Percentiles rank a stretch among this genome's conserved stretches.
Conservation (phyloP, 805 yeast species). For the Saitoella complicata region DNA sequence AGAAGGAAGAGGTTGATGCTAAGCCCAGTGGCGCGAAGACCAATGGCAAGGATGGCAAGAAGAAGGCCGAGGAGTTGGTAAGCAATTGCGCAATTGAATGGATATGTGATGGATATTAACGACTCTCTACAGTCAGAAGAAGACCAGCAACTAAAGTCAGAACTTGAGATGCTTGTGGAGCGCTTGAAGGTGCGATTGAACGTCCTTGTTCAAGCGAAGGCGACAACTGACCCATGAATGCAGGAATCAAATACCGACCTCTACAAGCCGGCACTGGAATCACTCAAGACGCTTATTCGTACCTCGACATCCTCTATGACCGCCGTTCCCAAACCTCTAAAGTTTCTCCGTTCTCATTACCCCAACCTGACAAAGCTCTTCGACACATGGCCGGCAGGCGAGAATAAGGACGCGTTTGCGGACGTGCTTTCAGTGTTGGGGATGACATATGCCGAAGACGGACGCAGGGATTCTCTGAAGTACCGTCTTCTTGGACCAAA, state of each 20-base stretch:
- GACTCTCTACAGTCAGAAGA: slow-evolving; percentile 52
- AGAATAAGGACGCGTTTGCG: slow-evolving; percentile 39
- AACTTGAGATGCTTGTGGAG: slow-evolving; percentile 75
- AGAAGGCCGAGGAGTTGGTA: slow-evolving; percentile 8
- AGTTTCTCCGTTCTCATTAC: slow-evolving; percentile 80
- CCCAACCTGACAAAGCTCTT: slow-evolving; percentile 49
- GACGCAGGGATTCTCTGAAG: slow-evolving; percentile 60
- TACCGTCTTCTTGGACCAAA: slow-evolving; percentile 52
- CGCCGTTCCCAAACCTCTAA: slow-evolving; percentile 97
- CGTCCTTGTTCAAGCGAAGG: background rate
- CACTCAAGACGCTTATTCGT: slow-evolving; percentile 61
- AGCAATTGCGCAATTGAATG: too few relatives aligned
- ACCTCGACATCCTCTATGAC: slow-evolving; percentile 97
- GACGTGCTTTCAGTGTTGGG: slow-evolving; percentile 86
- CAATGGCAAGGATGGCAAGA: slow-evolving; percentile 7
- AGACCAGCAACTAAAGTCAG: slow-evolving; percentile 73
- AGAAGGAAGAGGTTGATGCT: too few relatives aligned
- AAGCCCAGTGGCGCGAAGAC: background rate
- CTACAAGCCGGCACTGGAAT: slow-evolving; percentile 45
- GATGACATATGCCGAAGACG: slow-evolving; percentile 80
- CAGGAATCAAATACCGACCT: slow-evolving; percentile 25
- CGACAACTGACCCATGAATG: background rate
- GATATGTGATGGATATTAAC: too few relatives aligned
- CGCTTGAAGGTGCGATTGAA: slow-evolving; percentile 38
- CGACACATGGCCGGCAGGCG: slow-evolving; percentile 43